Percentiles rank a stretch among this genome's conserved stretches.
These are phyloP conservation scores for Apiospora koreana DNA, from an alignment of 2,329 filamentous ascomycete genomes.

Conservation along the genomic window DNA sequence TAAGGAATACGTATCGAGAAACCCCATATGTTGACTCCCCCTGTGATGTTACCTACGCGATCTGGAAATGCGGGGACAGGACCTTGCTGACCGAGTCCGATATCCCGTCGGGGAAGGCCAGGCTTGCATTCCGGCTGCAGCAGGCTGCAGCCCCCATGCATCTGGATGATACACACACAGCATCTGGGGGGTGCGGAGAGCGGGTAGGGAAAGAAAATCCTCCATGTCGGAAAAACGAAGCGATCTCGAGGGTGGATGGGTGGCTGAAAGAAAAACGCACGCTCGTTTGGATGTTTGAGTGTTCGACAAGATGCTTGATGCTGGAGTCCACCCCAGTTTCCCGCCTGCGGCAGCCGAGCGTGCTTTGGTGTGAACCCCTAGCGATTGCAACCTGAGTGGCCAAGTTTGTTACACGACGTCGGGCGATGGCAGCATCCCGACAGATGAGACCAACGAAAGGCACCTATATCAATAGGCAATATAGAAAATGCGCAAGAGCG, in stretches of 20 bases:
- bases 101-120: conserved; percentile 6
- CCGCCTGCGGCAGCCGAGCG: neutral
- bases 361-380: neutral
- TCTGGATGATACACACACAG: neutral
- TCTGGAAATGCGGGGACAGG: neutral
- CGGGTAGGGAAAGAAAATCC: neutral
- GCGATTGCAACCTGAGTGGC: neutral
- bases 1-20: neutral
- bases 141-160: neutral
- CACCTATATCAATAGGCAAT: conserved; percentile 2
- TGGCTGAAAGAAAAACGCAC: neutral
- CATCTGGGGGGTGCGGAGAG: conserved; percentile 5
- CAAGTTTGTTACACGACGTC: neutral
- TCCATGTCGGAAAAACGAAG: neutral
- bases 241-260: neutral
- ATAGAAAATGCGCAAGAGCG: neutral
- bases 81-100: conserved; percentile 9
- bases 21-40: neutral
- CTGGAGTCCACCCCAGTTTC: neutral
- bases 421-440: neutral
- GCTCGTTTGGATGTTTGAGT: neutral
- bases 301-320: neutral
- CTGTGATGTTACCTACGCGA: neutral
- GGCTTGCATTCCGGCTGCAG: conserved; percentile 6
- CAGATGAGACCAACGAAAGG: conserved; percentile 6